phyloP scores from a whole-genome alignment of 495 filamentous ascomycete genomes.

The Penicillium waksmanii region DNA sequence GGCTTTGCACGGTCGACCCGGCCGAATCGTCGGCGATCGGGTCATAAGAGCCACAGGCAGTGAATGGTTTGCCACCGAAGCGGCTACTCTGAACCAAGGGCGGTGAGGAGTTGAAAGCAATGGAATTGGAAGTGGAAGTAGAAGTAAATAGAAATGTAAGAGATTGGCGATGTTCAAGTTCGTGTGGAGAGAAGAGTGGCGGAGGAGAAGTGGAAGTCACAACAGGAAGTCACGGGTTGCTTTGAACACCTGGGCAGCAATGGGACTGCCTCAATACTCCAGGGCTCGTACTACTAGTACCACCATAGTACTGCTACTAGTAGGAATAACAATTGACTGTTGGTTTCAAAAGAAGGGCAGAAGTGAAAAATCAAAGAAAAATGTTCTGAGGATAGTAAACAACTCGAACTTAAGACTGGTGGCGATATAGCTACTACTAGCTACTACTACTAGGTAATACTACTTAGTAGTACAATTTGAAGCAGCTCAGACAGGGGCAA shows the following conservation, averaged over 20 bases:
- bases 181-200: not conserved
- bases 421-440: no score
- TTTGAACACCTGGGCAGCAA: no score
- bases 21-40: constrained; percentile 1
- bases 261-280: no score
- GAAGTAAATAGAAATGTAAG: not conserved
- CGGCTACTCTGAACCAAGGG: not conserved
- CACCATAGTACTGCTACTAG: no score
- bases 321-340: no score
- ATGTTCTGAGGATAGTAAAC: not conserved
- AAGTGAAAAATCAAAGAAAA: not conserved
- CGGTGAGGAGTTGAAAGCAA: not conserved
- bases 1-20: constrained; percentile 2
- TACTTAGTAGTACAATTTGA: no score
- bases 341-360: no score
- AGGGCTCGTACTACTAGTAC: no score
- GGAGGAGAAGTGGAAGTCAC: not conserved
- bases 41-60: not conserved
- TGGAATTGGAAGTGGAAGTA: no score
- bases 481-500: no score
- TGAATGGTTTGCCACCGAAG: not conserved
- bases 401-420: no score
- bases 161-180: not conserved
- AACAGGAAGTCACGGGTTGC: not conserved
- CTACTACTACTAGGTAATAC: no score